phyloP scores from a whole-genome alignment of 2,329 filamentous ascomycete species.

The Pseudogymnoascus sp. region DNA sequence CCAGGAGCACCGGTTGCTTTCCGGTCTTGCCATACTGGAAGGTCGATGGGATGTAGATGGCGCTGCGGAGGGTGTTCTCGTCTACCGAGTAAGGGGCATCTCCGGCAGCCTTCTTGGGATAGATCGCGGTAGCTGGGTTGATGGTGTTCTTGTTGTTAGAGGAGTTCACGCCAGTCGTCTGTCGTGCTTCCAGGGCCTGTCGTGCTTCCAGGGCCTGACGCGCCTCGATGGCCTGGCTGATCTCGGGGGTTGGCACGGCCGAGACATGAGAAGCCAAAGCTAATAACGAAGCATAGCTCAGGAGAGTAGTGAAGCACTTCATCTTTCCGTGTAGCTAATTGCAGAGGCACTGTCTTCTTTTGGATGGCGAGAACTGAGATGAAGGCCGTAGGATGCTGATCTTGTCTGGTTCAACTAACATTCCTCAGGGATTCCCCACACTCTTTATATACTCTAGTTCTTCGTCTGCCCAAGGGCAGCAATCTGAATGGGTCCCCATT shows the following conservation, averaged over 20 bases:
- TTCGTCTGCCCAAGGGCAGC: background rate
- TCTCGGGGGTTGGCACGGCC: background rate
- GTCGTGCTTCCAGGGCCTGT: background rate
- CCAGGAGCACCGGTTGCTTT: slow-evolving; percentile 44
- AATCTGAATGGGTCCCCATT: background rate
- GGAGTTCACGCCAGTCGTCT: slow-evolving; percentile 16
- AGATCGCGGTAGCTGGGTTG: slow-evolving; percentile 27
- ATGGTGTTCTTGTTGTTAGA: slow-evolving; percentile 16
- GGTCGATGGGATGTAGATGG: slow-evolving; percentile 44
- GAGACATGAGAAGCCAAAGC: background rate
- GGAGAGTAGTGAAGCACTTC: background rate
- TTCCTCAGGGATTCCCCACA: background rate
- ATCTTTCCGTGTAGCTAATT: background rate
- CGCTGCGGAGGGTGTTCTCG: slow-evolving; percentile 42
- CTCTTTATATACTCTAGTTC: background rate
- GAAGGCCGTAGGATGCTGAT: background rate
- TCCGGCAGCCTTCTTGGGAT: slow-evolving; percentile 31
- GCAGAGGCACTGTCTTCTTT: background rate
- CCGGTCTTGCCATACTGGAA: slow-evolving; percentile 40
- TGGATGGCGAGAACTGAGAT: background rate
- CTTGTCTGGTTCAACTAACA: background rate
- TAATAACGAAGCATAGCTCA: background rate
- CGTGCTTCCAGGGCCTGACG: too few relatives aligned
- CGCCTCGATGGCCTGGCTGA: background rate
- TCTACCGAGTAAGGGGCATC: slow-evolving; percentile 45